These are phyloP conservation scores for Escovopsis sp. DNA, from an alignment of 2,329 filamentous ascomycete genomes.

Conservation along the genomic window DNA sequence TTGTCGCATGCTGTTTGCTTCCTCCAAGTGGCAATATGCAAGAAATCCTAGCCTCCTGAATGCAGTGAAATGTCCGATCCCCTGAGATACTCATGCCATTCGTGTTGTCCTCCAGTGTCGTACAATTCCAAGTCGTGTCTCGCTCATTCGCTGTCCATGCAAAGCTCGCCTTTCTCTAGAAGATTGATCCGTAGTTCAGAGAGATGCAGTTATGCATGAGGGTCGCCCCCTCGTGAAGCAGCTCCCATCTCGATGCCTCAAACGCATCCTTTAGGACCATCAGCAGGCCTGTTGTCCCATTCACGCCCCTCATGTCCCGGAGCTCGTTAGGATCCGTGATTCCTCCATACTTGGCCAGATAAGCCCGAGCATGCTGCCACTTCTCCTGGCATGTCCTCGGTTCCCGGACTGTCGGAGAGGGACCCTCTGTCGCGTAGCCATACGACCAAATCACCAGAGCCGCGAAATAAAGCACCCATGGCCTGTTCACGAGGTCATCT, in stretches of 20 bases:
- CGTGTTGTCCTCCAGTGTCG: not conserved
- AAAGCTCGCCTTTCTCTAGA: too few relatives aligned
- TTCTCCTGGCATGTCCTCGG: conserved; percentile 49
- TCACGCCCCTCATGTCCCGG: conserved; percentile 57
- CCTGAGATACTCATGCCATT: not conserved
- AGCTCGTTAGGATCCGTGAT: conserved; percentile 65
- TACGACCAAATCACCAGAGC: conserved; percentile 90
- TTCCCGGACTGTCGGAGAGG: conserved; percentile 37
- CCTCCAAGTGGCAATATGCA: too few relatives aligned
- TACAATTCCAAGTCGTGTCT: too few relatives aligned
- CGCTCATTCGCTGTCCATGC: too few relatives aligned
- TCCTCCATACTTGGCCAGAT: conserved; percentile 55
- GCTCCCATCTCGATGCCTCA: conserved; percentile 71
- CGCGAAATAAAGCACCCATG: conserved; percentile 93
- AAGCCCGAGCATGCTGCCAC: conserved; percentile 63
- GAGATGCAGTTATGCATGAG: conserved; percentile 66
- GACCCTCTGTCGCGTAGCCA: conserved; percentile 76
- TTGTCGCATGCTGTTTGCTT: too few relatives aligned
- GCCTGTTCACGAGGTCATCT: conserved; percentile 77
- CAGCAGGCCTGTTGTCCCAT: conserved; percentile 67
- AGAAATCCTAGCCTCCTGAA: too few relatives aligned
- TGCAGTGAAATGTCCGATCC: too few relatives aligned
- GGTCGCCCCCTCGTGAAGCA: conserved; percentile 73
- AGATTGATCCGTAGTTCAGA: conserved; percentile 17
- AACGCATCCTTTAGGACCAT: conserved; percentile 74